Percentiles rank a stretch among this genome's conserved stretches.
phyloP scores from a whole-genome alignment of 768 basidiomycete genomes.

The Pleurotus citrinopileatus region DNA sequence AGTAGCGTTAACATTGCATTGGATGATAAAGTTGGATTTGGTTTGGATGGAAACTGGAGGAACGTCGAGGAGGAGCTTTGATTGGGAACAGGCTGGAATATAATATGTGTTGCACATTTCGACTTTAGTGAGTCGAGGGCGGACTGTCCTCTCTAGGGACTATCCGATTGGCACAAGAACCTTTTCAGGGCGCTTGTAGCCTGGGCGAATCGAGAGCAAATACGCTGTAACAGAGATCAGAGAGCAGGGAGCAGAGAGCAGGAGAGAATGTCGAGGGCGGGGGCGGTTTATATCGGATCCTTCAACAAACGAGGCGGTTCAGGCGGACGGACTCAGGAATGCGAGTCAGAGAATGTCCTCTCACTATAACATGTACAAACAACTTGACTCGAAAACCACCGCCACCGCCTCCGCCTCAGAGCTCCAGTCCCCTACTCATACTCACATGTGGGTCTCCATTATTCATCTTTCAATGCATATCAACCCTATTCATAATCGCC shows the following conservation, averaged over 20 bases:
- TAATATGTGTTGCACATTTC: constrained; percentile 37
- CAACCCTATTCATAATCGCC: too few relatives aligned
- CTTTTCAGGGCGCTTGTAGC: constrained; percentile 1
- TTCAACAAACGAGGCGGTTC: constrained; percentile 8
- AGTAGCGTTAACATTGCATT: constrained; percentile 28
- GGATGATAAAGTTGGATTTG: constrained; percentile 18
- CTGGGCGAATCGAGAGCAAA: background rate
- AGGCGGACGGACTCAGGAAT: background rate
- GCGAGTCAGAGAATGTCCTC: background rate
- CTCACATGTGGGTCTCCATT: too few relatives aligned
- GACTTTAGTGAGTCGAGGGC: constrained; percentile 28
- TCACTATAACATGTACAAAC: background rate
- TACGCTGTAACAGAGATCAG: too few relatives aligned
- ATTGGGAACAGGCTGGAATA: too few relatives aligned
- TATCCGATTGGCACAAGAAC: constrained; percentile 4
- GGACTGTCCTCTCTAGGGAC: constrained; percentile 19
- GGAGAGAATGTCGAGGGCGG: background rate
- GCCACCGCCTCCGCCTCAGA: background rate
- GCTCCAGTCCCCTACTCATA: too few relatives aligned
- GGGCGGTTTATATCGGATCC: constrained; percentile 5
- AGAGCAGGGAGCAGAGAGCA: background rate
- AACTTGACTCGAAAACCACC: constrained; percentile 5
- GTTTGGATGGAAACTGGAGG: constrained; percentile 14
- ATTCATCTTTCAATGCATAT: too few relatives aligned
- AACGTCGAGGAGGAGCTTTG: too few relatives aligned